A percentile compares a stretch with the other conserved stretches of the same genome.
These are phyloP conservation scores for Rutstroemia sp. DNA, from an alignment of 2,329 filamentous ascomycete genomes.

Conservation along the genomic window DNA sequence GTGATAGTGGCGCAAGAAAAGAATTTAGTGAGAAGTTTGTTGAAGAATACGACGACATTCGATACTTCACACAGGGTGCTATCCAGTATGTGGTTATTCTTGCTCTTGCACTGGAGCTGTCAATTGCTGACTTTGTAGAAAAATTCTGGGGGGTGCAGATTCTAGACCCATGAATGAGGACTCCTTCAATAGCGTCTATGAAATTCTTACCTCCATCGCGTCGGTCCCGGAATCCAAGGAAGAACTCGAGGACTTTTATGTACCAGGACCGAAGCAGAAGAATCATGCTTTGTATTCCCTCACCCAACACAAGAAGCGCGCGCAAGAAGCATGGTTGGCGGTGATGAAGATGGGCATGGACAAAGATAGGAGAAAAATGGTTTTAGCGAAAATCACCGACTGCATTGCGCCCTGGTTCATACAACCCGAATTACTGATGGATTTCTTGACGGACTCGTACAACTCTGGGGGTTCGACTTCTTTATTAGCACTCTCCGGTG, in stretches of 20 bases:
- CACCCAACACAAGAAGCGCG: conserved; percentile 66
- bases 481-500: conserved; percentile 79
- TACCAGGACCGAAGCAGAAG: conserved; percentile 56
- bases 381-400: conserved; percentile 68
- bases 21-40: conserved; percentile 75
- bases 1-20: conserved; percentile 52
- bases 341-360: conserved; percentile 61
- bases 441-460: conserved; percentile 95
- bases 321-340: conserved; percentile 81
- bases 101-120: not conserved
- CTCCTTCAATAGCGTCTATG: conserved; percentile 50
- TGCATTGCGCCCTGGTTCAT: conserved; percentile 85
- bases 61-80: conserved; percentile 72
- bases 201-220: conserved; percentile 60
- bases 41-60: conserved; percentile 74
- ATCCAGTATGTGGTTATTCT: conserved; percentile 51
- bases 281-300: conserved; percentile 59
- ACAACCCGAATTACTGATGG: conserved; percentile 83
- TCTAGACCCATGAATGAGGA: conserved; percentile 16
- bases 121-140: conserved; percentile 24
- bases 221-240: conserved; percentile 60
- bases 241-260: conserved; percentile 63
- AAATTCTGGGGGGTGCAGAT: conserved; percentile 29
- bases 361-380: conserved; percentile 68
- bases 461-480: conserved; percentile 80